These are phyloP conservation scores for Parasarocladium wereldwijsianum DNA, from an alignment of 2,329 filamentous ascomycete species.

Conservation along the genomic window DNA sequence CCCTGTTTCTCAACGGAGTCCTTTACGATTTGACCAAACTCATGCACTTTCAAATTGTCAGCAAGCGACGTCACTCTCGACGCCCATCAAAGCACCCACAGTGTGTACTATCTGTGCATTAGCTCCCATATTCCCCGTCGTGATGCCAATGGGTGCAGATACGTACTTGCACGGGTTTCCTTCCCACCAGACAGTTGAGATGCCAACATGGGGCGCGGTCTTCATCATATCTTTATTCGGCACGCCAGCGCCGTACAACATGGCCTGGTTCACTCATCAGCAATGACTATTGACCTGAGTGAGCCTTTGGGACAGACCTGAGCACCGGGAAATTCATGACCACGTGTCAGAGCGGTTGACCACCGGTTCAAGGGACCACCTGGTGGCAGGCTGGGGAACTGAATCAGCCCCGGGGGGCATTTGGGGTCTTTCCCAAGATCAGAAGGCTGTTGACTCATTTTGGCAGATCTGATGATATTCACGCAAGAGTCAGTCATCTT, in stretches of 20 bases:
- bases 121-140: too few species aligned
- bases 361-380: slow-evolving; percentile 61
- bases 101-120: too few species aligned
- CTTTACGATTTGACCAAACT: slow-evolving; percentile 80
- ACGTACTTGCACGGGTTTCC: slow-evolving; percentile 89
- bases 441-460: background rate
- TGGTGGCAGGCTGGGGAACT: slow-evolving; percentile 34
- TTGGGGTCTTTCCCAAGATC: slow-evolving; percentile 28
- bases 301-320: slow-evolving; percentile 40
- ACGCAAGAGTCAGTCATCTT: too few species aligned
- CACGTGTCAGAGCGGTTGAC: slow-evolving; percentile 68
- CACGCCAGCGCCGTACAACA: slow-evolving; percentile 89
- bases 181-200: slow-evolving; percentile 94
- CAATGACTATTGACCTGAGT: background rate
- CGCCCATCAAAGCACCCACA: too few species aligned
- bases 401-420: slow-evolving; percentile 35
- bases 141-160: too few species aligned
- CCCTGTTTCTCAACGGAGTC: slow-evolving; percentile 63
- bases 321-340: slow-evolving; percentile 82
- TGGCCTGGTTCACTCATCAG: slow-evolving; percentile 44
- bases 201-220: slow-evolving; percentile 76
- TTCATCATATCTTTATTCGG: slow-evolving; percentile 76
- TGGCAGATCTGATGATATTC: background rate
- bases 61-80: too few species aligned
- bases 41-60: slow-evolving; percentile 59